Evolutionary conservation across 1,139 yeast genomes (phyloP), one percentile per base, ranked within the genome.

Genomic region (Yamadazyma spencermartinsiae): DNA sequence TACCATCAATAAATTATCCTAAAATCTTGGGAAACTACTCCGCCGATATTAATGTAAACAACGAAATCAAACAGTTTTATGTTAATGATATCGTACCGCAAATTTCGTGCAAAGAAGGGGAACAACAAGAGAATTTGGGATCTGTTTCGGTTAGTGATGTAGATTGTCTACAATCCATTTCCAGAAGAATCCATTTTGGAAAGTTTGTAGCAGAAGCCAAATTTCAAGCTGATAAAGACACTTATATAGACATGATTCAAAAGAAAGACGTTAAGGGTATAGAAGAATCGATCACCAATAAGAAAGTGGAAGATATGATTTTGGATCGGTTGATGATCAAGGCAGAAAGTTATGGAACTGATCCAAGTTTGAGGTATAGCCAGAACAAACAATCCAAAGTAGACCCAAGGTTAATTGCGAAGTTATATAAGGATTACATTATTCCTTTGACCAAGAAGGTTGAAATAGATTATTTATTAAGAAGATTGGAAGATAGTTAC

Each of bases 161-260:
- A 43, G 95, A 86, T 49, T 79, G 86, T 50, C 72, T 92, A 47
- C 97, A 90, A 60, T 82, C 96, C 4, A 66, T 92, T 35, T 86
- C 96, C n/a, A 75, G 98, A 54, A 77, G 98, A 57, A 88, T 92
- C 49, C 98, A 92, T 64, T 92, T 92, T 63, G 98, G 98, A 37
- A 87, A 86, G 62, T 92, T 92, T 68, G 98, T 92, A 4, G 98
- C 98, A 4, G 98, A 92, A 59, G 85, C 96, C 31, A 92, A 92
- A 63, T 92, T 80, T 60, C 83, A 74, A 53, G 64, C 72, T 20
- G 95, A 90, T 49, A 75, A 71, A 32, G 86, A 77, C 37, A 61
- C 61, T 38, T 89, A 82, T 64, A 79, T 78, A 1, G 65, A 74
- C 50, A 65, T 89, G 51, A 92, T 92, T 49, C 58, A 68, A 46